Evolutionary conservation across 345 rosid species (phyloP), one percentile per base, ranked within the genome.

Genomic region (Sonneratia caseolaris): DNA sequence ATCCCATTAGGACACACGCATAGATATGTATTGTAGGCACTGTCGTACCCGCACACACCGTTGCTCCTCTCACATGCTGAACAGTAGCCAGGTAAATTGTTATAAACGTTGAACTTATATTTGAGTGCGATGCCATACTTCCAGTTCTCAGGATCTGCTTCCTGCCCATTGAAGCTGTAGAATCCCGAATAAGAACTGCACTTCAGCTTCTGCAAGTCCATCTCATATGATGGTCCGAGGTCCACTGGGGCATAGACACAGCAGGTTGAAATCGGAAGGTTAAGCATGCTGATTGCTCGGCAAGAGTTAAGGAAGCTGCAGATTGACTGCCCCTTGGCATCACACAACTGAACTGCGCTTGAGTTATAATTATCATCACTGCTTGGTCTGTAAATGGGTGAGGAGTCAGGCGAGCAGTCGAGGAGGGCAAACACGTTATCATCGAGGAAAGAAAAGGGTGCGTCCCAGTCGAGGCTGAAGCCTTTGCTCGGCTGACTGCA

Each of bases 211-310:
- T 82, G 55, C 35, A 91, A 81, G 71, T 93, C 89, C 85, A 93
- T 83, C 53, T 89, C 89, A 36, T 91, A 91, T 7, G 98, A 74
- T 1, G 97, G 97, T 38, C 97, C 98, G 7, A 93, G 92, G 74
- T 93, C 96, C 7, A 91, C 82, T 0, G 97, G 98, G 1, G 94
- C 81, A 75, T 93, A 93, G 64, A 93, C 94, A 69, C 97, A 93
- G n/a, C 98, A 93, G 3, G 92, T 85, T 51, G 98, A 91, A 49
- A 84, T 87, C 0, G 92, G 96, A 22, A 86, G 89, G 76, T 86
- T 85, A 69, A 87, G 81, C 64, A 79, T 69, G 68, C 91, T 91
- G 55, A 93, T 91, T 5, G 97, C 92, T 65, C 85, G 84, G 73
- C 90, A 82, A 0, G 98, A 88, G 74, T 87, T 88, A 75, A 93